Evolutionary conservation across 768 basidiomycete species (phyloP), one percentile per base, ranked within the genome.

Genomic region (Suillus plorans): DNA sequence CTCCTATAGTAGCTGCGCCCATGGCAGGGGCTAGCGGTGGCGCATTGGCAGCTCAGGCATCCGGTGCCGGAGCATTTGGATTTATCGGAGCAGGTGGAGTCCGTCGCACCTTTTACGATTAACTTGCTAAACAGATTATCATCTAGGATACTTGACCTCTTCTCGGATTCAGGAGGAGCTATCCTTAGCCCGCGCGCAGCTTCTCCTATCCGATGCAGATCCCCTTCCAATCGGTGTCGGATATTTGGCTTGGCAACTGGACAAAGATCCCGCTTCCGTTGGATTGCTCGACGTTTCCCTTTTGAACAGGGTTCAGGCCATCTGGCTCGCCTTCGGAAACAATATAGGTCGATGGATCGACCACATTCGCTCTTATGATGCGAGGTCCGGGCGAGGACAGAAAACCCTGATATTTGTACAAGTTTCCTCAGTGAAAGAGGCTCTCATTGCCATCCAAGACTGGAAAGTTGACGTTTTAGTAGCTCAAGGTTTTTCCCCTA

Each of bases 281-380:
- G 75, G 80, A 20, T 68, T 86, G 37, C 72, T 92, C 31, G 74
- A 78, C 4, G 71, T 80, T 37, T 84, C 84, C 12, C 80, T 92
- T 59, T 81, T 86, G 60, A 80, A 81, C 63, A 77, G 80, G 25
- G 85, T 91, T 10, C 81, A 80, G 55, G 88, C 89, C 8, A 76
- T 94, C 61, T 94, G 92, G 91, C 80, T 95, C 49, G 80, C 90
- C 0, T 93, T 91, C 71, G 91, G 91, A 1, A 72, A 79, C 34
- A 76, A 87, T 67, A 68, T 90, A 20, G 76, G 77, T 14, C 71
- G 77, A 53, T 94, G 91, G 91, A 82, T 91, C 49, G 70, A 81
- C 22, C 81, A 81, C 65, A 79, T 91, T 56, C 87, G 88, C 63
- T 75, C 82, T n/a, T 77, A 83, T 61, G 86, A 91, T 69, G 68